Evolutionary conservation across 139 green algal species (phyloP).

Genomic region (Raphidocelis subcapitata): DNA sequence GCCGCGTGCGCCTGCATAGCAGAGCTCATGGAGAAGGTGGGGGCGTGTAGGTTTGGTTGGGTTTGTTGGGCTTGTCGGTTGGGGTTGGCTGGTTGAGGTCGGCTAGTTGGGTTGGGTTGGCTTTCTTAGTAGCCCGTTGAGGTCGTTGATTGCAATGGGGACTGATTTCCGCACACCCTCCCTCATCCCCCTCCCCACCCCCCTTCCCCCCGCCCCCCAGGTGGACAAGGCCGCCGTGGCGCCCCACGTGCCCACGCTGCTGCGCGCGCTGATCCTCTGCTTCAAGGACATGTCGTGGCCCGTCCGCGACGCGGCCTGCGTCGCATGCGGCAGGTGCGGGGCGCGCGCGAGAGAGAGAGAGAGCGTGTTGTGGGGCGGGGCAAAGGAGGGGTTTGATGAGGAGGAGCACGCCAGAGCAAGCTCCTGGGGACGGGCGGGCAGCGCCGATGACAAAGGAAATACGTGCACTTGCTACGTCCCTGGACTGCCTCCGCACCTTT

Average conservation of each 20-base stretch:
- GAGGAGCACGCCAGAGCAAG: too few species aligned
- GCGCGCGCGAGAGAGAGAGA: neutral
- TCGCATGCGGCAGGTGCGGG: slow-evolving; percentile 52
- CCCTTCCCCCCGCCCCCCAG: too few species aligned
- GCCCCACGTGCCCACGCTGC: slow-evolving; percentile 65
- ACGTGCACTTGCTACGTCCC: too few species aligned
- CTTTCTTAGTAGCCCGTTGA: neutral
- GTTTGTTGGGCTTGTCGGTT: too few species aligned
- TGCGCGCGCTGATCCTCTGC: slow-evolving; percentile 66
- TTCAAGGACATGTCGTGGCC: slow-evolving; percentile 90
- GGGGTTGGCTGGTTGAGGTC: neutral
- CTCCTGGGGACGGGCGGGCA: too few species aligned
- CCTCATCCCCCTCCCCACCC: too few species aligned
- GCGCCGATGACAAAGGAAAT: too few species aligned
- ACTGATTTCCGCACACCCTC: slow-evolving; percentile 6
- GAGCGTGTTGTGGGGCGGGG: neutral
- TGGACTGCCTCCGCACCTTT: too few species aligned
- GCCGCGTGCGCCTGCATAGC: slow-evolving; percentile 91
- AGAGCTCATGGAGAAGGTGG: slow-evolving; percentile 89
- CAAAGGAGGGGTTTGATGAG: neutral
- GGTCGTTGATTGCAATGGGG: neutral
- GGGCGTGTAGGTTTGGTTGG: too few species aligned
- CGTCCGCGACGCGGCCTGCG: slow-evolving; percentile 66
- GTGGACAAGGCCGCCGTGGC: slow-evolving; percentile 57
- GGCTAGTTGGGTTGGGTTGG: neutral